Evolutionary conservation across 2,329 filamentous ascomycete species (phyloP), one percentile per base, ranked within the genome.

Genomic region (Dryadomyces quercus-mongolicae): DNA sequence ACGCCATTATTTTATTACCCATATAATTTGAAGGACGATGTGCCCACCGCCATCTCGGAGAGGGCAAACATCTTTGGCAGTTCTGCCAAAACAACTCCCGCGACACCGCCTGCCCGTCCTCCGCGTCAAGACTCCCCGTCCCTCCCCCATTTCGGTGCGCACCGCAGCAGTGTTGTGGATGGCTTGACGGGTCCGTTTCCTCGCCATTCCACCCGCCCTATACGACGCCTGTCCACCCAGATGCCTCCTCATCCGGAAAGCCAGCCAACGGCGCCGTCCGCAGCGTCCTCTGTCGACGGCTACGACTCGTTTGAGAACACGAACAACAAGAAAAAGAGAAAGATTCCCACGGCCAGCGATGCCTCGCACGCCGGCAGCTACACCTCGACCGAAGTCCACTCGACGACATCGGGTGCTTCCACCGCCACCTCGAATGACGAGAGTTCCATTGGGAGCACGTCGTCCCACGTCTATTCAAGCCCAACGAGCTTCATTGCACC

Each of bases 251-350:
- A 55, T 9, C 38, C 52, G 3, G 45, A 54, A 2, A 74, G 74
- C 54, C 68, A 73, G 18, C 75, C 81, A 50, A 49, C 55, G 1
- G 40, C 84, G 50, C 78, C 77, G 46, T 89, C 88, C 13, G 82
- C 84, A 22, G 77, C 80, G 6, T 85, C 84, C 5, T 86, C 85
- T 2, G 73, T 81, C 12, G 92, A 97, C 66, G 90, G 91, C 15
- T 97, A 97, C 67, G 93, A 98, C 68, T 93, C 89, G 7, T 95
- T 96, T 63, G 93, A 98, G 69, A 97, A 97, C 64, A 95, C 89
- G 40, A 97, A 95, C 68, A 98, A 98, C 67, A 98, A 98, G 71
- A 98, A 97, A 74, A 97, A 98, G 70, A 81, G 93, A 61, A 98
- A 98, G 71, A 97, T 98, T 42, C 93, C 93, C 0, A 90, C 90